Percentiles rank a stretch among this genome's conserved stretches.
Conservation (phyloP, 176 grass and related monocot species). For the Eleusine indica region DNA sequence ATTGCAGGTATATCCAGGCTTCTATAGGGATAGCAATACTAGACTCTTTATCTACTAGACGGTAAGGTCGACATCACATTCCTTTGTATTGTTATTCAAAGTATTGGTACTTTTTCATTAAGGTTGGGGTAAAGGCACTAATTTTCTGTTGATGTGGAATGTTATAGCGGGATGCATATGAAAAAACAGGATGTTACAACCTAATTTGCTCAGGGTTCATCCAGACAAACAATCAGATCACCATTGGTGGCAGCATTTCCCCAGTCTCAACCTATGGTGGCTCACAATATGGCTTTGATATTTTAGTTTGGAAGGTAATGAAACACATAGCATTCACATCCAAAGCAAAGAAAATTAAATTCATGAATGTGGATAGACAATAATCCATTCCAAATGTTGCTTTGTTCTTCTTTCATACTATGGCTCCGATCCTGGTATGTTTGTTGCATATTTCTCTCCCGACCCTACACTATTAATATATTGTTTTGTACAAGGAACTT, state of each 20-base stretch:
- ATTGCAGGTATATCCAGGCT: slow-evolving; percentile 65
- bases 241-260: slow-evolving; percentile 83
- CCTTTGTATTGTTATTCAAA: background rate
- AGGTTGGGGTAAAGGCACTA: no score
- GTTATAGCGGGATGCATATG: slow-evolving; percentile 78
- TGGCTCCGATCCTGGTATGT: no score
- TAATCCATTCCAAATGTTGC: no score
- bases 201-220: slow-evolving; percentile 81
- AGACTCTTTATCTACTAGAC: slow-evolving; percentile 96
- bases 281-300: slow-evolving; percentile 83
- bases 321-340: no score
- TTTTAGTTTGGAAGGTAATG: slow-evolving; percentile 92
- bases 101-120: no score
- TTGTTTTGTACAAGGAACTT: no score
- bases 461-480: no score
- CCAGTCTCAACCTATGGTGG: slow-evolving; percentile 70
- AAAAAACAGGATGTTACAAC: slow-evolving; percentile 76
- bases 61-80: slow-evolving; percentile 45
- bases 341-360: no score
- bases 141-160: no score
- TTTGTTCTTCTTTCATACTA: no score
- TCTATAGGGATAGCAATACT: slow-evolving; percentile 91
- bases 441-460: no score
- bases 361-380: no score
- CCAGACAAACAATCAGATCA: slow-evolving; percentile 80